phyloP scores from a whole-genome alignment of 2,329 filamentous ascomycete species.

The Eutypa lata region DNA sequence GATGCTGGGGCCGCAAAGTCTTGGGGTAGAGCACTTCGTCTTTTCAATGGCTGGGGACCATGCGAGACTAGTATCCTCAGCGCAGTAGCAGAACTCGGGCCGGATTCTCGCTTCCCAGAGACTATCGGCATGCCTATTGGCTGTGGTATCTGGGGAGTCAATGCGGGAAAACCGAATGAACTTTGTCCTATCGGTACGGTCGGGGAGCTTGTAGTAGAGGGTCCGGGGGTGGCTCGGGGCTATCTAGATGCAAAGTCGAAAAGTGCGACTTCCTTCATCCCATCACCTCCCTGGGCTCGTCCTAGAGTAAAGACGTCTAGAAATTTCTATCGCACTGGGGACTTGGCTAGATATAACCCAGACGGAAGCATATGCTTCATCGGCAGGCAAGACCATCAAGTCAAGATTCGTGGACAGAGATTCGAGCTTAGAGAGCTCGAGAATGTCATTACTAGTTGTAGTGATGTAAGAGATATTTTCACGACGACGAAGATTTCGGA shows the following conservation, averaged over 20 bases:
- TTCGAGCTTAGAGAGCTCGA: constrained; percentile 1
- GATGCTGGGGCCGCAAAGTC: background rate
- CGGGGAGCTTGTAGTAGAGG: constrained; percentile 1
- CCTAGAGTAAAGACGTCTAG: background rate
- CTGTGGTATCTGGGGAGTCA: background rate
- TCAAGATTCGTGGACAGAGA: background rate
- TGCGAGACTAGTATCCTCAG: background rate
- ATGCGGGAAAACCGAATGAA: background rate
- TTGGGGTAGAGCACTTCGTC: background rate
- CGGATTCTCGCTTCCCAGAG: background rate
- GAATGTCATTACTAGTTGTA: background rate
- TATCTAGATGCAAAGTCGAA: background rate
- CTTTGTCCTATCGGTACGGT: background rate
- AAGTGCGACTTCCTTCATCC: background rate
- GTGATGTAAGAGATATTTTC: background rate
- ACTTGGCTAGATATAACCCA: background rate
- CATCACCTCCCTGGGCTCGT: background rate
- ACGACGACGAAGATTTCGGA: background rate
- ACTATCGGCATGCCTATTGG: background rate
- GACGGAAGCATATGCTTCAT: background rate
- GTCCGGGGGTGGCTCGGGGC: background rate
- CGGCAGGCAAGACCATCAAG: background rate
- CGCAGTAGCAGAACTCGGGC: background rate
- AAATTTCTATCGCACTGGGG: background rate
- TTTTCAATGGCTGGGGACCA: background rate